Percentiles rank a stretch among this genome's conserved stretches.
These are phyloP conservation scores for Metschnikowia kunwiensis DNA, from an alignment of 805 yeast species.

Conservation along the genomic window DNA sequence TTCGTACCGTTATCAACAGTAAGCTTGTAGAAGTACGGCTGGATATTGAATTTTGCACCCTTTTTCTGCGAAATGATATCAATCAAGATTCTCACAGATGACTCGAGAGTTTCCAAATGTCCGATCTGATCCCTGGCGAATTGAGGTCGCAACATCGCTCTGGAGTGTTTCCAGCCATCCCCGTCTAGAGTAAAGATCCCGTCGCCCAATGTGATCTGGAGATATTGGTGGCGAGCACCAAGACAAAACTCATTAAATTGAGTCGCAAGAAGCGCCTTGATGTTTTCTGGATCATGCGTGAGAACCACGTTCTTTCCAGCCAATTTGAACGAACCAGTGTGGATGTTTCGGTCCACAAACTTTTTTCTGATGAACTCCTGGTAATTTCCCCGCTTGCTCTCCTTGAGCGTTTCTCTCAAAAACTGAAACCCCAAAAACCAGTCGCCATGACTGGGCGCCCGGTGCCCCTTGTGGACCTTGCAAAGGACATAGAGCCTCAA, in stretches of 20 bases:
- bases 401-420: slow-evolving; percentile 6
- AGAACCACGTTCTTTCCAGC: slow-evolving; percentile 12
- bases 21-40: slow-evolving; percentile 15
- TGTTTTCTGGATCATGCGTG: slow-evolving; percentile 36
- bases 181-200: slow-evolving; percentile 40
- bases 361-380: slow-evolving; percentile 9
- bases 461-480: slow-evolving; percentile 4
- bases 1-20: slow-evolving; percentile 19
- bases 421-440: slow-evolving; percentile 11
- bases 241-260: slow-evolving; percentile 36
- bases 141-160: slow-evolving; percentile 39
- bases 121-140: slow-evolving; percentile 38
- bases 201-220: slow-evolving; percentile 34
- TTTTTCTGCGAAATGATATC: slow-evolving; percentile 19
- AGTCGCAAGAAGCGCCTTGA: slow-evolving; percentile 37
- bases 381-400: slow-evolving; percentile 8
- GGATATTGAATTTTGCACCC: slow-evolving; percentile 15
- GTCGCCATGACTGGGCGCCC: slow-evolving; percentile 9
- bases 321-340: slow-evolving; percentile 8
- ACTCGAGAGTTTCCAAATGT: slow-evolving; percentile 34
- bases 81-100: slow-evolving; percentile 27
- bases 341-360: slow-evolving; percentile 4
- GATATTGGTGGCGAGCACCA: slow-evolving; percentile 32
- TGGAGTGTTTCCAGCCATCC: slow-evolving; percentile 38
- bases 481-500: neutral